Evolutionary conservation across 495 filamentous ascomycete genomes (phyloP).

Genomic region (Daldinia caldariorum): DNA sequence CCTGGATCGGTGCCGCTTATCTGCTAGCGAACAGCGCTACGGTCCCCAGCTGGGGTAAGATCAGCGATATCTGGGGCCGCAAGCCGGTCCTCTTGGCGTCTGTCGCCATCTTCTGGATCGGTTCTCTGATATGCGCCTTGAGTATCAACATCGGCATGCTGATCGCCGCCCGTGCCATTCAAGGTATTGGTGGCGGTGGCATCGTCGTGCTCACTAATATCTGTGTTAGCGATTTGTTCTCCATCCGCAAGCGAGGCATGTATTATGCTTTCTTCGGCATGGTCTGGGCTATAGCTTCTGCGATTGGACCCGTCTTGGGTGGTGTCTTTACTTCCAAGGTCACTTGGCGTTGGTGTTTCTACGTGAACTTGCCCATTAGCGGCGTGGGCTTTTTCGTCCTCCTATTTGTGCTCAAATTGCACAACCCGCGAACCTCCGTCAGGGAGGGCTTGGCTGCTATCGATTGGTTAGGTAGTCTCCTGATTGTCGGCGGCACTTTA

Average conservation of each 20-base stretch:
- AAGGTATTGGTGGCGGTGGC: slow-evolving; percentile 82
- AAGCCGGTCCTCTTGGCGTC: slow-evolving; percentile 79
- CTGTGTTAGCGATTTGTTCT: slow-evolving; percentile 79
- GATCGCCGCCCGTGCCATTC: slow-evolving; percentile 77
- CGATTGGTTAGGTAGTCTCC: slow-evolving; percentile 75
- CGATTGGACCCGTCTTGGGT: slow-evolving; percentile 77
- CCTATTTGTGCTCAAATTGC: slow-evolving; percentile 73
- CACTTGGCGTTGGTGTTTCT: slow-evolving; percentile 52
- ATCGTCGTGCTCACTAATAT: slow-evolving; percentile 83
- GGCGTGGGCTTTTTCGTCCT: slow-evolving; percentile 72
- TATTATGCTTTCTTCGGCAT: slow-evolving; percentile 66
- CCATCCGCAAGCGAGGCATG: slow-evolving; percentile 70
- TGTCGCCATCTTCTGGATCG: slow-evolving; percentile 76
- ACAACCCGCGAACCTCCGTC: slow-evolving; percentile 76
- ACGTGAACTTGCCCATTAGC: slow-evolving; percentile 67
- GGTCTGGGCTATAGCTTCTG: slow-evolving; percentile 76
- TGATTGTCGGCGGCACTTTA: slow-evolving; percentile 74
- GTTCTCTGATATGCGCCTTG: slow-evolving; percentile 75
- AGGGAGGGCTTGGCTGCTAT: slow-evolving; percentile 72
- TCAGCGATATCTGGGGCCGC: slow-evolving; percentile 84
- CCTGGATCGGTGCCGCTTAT: slow-evolving; percentile 76
- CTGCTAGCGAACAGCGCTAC: slow-evolving; percentile 73
- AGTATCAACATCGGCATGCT: slow-evolving; percentile 75
- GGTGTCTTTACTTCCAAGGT: slow-evolving; percentile 71
- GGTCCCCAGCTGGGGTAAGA: slow-evolving; percentile 80